A percentile compares a stretch with the other conserved stretches of the same genome.
phyloP scores from a whole-genome alignment of 2,329 filamentous ascomycete species.

The Pseudopyrenochaeta lycopersici region DNA sequence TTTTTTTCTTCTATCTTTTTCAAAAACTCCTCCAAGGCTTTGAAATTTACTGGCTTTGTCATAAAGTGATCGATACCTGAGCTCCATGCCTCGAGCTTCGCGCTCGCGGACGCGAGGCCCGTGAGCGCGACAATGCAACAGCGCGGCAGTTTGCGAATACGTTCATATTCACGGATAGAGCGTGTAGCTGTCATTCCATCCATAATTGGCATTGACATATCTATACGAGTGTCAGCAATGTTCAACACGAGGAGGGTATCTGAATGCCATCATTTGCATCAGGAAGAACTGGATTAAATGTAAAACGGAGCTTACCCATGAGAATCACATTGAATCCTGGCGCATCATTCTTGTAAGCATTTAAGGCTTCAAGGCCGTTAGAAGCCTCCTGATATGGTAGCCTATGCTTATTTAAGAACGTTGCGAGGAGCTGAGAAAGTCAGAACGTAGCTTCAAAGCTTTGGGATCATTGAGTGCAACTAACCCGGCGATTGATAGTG shows the following conservation, averaged over 20 bases:
- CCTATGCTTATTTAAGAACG: constrained; percentile 40
- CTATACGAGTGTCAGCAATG: constrained; percentile 16
- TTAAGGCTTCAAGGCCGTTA: constrained; percentile 45
- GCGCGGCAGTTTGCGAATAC: constrained; percentile 16
- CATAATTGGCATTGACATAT: constrained; percentile 50
- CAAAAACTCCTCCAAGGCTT: constrained; percentile 28
- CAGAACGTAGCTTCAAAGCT: constrained; percentile 1
- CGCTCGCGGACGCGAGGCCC: constrained; percentile 35
- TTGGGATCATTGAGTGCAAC: neutral
- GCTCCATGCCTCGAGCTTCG: constrained; percentile 36
- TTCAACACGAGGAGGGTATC: neutral
- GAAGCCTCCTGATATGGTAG: constrained; percentile 35
- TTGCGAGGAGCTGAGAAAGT: constrained; percentile 36
- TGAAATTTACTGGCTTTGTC: constrained; percentile 44
- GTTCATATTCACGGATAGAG: constrained; percentile 42
- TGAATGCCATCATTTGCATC: too few relatives aligned
- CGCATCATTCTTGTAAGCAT: constrained; percentile 27
- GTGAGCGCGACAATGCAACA: constrained; percentile 40
- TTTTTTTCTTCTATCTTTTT: constrained; percentile 12
- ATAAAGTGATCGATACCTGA: constrained; percentile 44
- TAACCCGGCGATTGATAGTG: constrained; percentile 47
- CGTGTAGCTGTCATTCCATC: constrained; percentile 47
- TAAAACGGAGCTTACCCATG: constrained; percentile 34
- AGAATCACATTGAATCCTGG: constrained; percentile 35
- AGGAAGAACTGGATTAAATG: too few relatives aligned